Evolutionary conservation across 805 yeast species (phyloP).

Genomic region (Naumovozyma baii): DNA sequence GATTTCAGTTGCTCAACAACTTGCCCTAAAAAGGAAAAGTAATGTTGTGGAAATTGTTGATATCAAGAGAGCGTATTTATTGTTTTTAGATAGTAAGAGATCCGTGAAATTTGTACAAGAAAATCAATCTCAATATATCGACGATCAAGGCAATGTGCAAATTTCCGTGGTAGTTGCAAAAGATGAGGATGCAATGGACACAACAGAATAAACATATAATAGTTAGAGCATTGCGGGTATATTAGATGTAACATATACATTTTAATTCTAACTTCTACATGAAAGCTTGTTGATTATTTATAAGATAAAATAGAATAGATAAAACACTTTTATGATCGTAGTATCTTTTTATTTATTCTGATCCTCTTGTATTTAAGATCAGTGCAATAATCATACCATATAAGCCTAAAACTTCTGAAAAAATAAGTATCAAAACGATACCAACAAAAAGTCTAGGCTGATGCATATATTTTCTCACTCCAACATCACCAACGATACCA

Average conservation of each 20-base stretch:
- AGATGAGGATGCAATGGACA: conserved; percentile 27
- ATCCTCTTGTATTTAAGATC: conserved; percentile 82
- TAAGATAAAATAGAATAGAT: no score
- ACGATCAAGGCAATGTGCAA: conserved; percentile 65
- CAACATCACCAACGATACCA: conserved; percentile 90
- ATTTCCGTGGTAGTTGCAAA: conserved; percentile 32
- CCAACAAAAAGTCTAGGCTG: conserved; percentile 86
- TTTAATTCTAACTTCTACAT: no score
- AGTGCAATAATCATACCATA: conserved; percentile 94
- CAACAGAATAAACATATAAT: conserved; percentile 25
- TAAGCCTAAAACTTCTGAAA: conserved; percentile 82
- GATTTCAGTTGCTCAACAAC: conserved; percentile 80
- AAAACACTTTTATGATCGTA: no score
- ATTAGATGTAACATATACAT: no score
- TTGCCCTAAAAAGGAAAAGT: conserved; percentile 73
- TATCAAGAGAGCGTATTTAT: conserved; percentile 74
- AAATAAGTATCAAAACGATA: conserved; percentile 78
- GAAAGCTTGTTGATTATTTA: no score
- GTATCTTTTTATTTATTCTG: conserved; percentile 30
- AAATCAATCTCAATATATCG: conserved; percentile 56
- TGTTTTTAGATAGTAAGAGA: conserved; percentile 83
- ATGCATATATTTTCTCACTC: conserved; percentile 79
- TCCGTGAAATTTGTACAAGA: conserved; percentile 80
- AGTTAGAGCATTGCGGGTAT: no score
- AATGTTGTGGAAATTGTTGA: conserved; percentile 61